Evolutionary conservation across 1,139 yeast species (phyloP).

Genomic region (Ogataea hybrid): DNA sequence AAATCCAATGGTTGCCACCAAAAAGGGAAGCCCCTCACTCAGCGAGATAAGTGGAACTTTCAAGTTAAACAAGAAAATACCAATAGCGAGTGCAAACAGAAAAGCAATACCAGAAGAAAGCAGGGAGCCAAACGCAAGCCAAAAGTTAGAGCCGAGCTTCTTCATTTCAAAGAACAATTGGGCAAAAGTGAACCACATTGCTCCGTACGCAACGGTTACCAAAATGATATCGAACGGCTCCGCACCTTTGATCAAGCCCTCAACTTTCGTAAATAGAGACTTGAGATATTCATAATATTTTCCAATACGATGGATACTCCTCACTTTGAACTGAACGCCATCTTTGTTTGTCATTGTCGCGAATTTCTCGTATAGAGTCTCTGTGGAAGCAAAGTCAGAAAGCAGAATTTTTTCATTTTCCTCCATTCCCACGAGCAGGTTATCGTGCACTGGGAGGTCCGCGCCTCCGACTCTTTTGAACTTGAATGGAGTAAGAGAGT

Average conservation of each 20-base stretch:
- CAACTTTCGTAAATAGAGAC: conserved; percentile 44
- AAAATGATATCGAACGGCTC: conserved; percentile 84
- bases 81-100: too few relatives aligned
- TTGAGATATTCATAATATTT: conserved; percentile 63
- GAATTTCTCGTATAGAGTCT: conserved; percentile 34
- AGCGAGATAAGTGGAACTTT: too few relatives aligned
- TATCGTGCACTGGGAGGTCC: conserved; percentile 29
- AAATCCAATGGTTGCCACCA: too few relatives aligned
- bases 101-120: too few relatives aligned
- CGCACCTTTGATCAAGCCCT: conserved; percentile 64
- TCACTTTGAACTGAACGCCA: conserved; percentile 60
- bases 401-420: conserved; percentile 30
- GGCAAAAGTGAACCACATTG: conserved; percentile 85
- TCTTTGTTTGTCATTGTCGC: conserved; percentile 36
- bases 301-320: conserved; percentile 61
- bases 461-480: conserved; percentile 45
- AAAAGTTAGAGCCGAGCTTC: too few relatives aligned
- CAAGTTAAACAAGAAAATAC: too few relatives aligned
- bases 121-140: too few relatives aligned
- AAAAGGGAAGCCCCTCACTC: too few relatives aligned
- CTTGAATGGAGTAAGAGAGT: conserved; percentile 53
- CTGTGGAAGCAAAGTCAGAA: conserved; percentile 19
- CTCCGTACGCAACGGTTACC: conserved; percentile 78
- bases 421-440: conserved; percentile 27
- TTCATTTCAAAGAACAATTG: too few relatives aligned